Evolutionary conservation across 2,329 filamentous ascomycete genomes (phyloP).

Genomic region (Sporothrix schenckii): DNA sequence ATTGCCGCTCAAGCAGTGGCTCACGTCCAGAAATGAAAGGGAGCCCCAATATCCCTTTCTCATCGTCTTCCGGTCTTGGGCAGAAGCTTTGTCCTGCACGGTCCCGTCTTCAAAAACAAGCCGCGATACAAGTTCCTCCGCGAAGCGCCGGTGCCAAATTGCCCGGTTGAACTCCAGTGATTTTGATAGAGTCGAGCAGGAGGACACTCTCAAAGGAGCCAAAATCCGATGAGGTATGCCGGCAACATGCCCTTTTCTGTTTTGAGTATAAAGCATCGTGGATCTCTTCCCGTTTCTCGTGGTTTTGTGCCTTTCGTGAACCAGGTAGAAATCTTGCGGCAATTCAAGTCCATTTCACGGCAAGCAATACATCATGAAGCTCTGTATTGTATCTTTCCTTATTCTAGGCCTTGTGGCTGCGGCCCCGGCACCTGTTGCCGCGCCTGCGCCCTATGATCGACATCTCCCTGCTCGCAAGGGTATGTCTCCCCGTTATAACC

Average conservation of each 20-base stretch:
- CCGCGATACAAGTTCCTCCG: neutral
- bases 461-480: slow-evolving; percentile 7
- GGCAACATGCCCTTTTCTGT: neutral
- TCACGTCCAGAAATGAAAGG: neutral
- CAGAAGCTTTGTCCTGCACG: neutral
- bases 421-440: slow-evolving; percentile 17
- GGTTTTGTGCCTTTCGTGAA: neutral
- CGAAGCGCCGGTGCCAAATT: neutral
- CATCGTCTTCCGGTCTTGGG: slow-evolving; percentile 2
- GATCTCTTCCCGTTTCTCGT: slow-evolving; percentile 15
- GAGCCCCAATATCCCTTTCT: neutral
- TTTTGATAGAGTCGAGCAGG: neutral
- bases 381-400: neutral
- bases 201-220: neutral
- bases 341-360: neutral
- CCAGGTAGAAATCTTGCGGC: neutral
- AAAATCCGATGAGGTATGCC: neutral
- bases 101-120: neutral
- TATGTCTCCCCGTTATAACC: neutral
- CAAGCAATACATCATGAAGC: slow-evolving; percentile 15
- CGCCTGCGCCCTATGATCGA: slow-evolving; percentile 16
- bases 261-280: neutral
- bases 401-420: slow-evolving; percentile 7
- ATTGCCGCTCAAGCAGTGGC: neutral
- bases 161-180: neutral